These are phyloP conservation scores for Boechera retrofracta DNA, from an alignment of 345 rosid genomes.

Conservation along the genomic window DNA sequence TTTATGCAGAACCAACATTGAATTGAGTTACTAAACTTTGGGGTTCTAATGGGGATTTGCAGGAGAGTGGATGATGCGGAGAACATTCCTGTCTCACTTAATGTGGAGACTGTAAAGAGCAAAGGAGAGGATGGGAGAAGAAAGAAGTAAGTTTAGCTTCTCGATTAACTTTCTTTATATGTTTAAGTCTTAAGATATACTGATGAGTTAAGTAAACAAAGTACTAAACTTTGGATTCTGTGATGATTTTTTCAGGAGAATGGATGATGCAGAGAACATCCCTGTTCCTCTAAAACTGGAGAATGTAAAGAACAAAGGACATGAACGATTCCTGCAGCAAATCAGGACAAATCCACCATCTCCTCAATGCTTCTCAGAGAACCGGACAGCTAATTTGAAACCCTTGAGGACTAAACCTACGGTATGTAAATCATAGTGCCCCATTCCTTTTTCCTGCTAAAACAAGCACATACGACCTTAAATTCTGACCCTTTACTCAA, in stretches of 20 bases:
- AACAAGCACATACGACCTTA: not conserved
- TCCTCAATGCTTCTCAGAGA: constrained; percentile 93
- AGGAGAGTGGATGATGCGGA: constrained; percentile 59
- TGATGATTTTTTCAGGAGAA: constrained; percentile 33
- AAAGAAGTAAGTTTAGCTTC: constrained; percentile 53
- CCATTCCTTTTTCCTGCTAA: not conserved
- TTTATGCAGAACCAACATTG: not conserved
- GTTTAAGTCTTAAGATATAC: not conserved
- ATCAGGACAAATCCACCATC: constrained; percentile 95
- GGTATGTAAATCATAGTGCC: constrained; percentile 49
- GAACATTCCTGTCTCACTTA: constrained; percentile 58
- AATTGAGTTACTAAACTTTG: not conserved
- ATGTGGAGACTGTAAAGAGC: constrained; percentile 60
- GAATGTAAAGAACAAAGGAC: constrained; percentile 63
- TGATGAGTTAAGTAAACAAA: not conserved
- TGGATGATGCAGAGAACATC: constrained; percentile 63
- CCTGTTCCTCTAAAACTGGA: constrained; percentile 58
- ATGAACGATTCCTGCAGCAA: constrained; percentile 64
- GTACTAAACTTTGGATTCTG: constrained; percentile 3
- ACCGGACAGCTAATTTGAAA: constrained; percentile 42
- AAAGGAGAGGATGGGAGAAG: constrained; percentile 56
- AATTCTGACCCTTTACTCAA: not conserved
- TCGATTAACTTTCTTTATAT: constrained; percentile 22
- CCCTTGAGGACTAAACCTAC: constrained; percentile 57
- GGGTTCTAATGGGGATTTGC: constrained; percentile 7